Evolutionary conservation across 1,139 yeast species (phyloP).

Genomic region (Taiozyma sp.): DNA sequence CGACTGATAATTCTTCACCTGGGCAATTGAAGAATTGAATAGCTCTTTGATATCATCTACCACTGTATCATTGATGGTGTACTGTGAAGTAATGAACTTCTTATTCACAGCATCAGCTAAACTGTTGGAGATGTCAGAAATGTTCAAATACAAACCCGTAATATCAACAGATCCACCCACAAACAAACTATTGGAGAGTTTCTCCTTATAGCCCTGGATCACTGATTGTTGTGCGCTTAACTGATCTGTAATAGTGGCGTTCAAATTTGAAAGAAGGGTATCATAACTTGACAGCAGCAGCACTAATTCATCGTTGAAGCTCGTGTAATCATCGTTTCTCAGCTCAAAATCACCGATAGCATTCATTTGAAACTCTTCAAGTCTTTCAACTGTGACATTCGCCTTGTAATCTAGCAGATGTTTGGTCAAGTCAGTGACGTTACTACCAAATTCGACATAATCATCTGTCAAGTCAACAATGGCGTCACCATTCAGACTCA

Average conservation of each 20-base stretch:
- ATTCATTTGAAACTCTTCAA: background rate
- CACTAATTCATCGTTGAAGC: background rate
- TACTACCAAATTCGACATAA: background rate
- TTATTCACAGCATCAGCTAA: background rate
- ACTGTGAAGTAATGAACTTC: background rate
- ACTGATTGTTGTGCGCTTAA: constrained; percentile 1
- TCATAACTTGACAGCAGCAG: background rate
- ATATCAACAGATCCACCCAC: constrained; percentile 10
- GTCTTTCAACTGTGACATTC: background rate
- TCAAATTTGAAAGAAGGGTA: background rate
- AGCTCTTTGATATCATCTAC: background rate
- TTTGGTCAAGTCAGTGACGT: background rate
- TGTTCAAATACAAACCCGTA: constrained; percentile 6
- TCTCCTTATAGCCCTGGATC: constrained; percentile 1
- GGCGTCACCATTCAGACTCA: background rate
- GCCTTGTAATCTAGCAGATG: background rate
- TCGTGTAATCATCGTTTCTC: background rate
- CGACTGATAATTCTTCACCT: background rate
- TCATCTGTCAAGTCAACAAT: background rate
- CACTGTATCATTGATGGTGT: background rate
- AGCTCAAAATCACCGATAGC: background rate
- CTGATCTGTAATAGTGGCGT: constrained; percentile 1
- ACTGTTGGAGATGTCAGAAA: background rate
- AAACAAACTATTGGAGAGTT: constrained; percentile 7
- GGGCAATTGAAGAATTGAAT: constrained; percentile 4